A percentile compares a stretch with the other conserved stretches of the same genome.
Conservation (phyloP, 2,329 filamentous ascomycete species). For the Sarocladiaceae sp. region DNA sequence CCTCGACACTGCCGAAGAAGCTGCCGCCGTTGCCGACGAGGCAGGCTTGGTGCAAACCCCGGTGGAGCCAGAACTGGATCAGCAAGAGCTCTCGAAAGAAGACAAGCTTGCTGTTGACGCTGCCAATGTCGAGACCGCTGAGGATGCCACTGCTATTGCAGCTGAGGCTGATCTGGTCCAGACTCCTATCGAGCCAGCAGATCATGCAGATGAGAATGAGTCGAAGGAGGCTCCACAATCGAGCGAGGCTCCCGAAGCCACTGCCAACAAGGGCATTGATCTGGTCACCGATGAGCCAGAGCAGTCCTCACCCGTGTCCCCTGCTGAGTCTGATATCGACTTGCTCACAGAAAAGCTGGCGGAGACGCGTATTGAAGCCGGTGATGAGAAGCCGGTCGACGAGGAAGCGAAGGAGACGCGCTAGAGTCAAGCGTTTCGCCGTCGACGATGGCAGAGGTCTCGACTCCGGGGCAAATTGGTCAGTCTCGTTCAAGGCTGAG, state of each 20-base stretch:
- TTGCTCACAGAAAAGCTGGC: conserved; percentile 3
- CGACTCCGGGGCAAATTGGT: conserved; percentile 3
- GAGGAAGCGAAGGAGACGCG: conserved; percentile 5
- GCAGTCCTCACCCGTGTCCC: background rate
- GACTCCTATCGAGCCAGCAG: background rate
- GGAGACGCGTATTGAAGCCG: background rate
- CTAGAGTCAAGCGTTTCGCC: conserved; percentile 7
- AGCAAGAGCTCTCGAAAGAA: too few relatives aligned
- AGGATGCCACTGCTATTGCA: conserved; percentile 7
- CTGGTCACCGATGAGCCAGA: background rate
- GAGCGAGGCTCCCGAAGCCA: background rate
- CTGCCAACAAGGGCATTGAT: background rate
- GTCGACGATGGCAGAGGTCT: conserved; percentile 4
- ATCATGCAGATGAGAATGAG: background rate
- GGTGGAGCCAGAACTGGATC: background rate
- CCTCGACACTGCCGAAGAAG: conserved; percentile 10
- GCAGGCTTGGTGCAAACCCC: background rate
- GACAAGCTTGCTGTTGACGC: too few relatives aligned
- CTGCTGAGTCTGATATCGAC: background rate
- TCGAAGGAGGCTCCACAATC: background rate
- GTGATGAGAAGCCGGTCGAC: background rate
- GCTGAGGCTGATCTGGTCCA: conserved; percentile 3
- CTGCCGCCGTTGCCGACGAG: conserved; percentile 2
- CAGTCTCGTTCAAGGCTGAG: conserved; percentile 4
- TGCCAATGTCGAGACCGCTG: conserved; percentile 6